Conservation (phyloP, 139 green algal genomes). For the Parachlorella kessleri region DNA sequence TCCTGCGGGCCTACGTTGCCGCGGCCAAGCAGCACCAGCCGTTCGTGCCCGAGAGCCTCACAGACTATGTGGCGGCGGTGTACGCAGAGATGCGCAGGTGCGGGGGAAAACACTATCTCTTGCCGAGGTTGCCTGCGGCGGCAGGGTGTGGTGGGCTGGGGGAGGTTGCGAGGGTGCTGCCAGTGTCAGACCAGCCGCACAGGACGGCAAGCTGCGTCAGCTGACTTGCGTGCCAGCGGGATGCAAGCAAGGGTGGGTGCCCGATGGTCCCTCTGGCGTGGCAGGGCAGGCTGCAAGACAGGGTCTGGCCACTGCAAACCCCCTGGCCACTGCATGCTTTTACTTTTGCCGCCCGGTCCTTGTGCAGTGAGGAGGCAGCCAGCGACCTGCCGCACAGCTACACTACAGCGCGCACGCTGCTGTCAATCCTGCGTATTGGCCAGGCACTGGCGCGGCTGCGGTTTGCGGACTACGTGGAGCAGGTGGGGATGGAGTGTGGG, state of each 20-base stretch:
- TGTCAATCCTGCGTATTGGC: constrained; percentile 92
- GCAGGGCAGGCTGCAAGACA: no score
- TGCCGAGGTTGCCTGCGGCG: neutral
- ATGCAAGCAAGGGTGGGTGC: no score
- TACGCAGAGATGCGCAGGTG: constrained; percentile 84
- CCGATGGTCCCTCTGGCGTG: no score
- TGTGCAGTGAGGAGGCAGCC: constrained; percentile 46
- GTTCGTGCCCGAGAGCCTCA: constrained; percentile 77
- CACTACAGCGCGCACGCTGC: constrained; percentile 95
- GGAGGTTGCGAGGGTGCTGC: constrained; percentile 32
- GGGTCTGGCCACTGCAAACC: no score
- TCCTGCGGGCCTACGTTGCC: constrained; percentile 90
- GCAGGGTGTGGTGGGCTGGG: constrained; percentile 60
- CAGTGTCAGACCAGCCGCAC: no score
- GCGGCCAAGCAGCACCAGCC: constrained; percentile 78
- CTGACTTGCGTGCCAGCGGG: no score
- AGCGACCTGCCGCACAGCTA: constrained; percentile 68
- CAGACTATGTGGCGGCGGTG: constrained; percentile 87
- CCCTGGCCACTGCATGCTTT: no score
- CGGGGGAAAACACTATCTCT: no score
- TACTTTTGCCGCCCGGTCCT: no score
- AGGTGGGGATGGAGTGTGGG: constrained; percentile 28
- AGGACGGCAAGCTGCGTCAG: no score
- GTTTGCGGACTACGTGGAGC: constrained; percentile 61
- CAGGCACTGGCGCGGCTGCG: constrained; percentile 89